Evolutionary conservation across 2,329 filamentous ascomycete genomes (phyloP), one percentile per base, ranked within the genome.

Genomic region (Xylaria sp.): DNA sequence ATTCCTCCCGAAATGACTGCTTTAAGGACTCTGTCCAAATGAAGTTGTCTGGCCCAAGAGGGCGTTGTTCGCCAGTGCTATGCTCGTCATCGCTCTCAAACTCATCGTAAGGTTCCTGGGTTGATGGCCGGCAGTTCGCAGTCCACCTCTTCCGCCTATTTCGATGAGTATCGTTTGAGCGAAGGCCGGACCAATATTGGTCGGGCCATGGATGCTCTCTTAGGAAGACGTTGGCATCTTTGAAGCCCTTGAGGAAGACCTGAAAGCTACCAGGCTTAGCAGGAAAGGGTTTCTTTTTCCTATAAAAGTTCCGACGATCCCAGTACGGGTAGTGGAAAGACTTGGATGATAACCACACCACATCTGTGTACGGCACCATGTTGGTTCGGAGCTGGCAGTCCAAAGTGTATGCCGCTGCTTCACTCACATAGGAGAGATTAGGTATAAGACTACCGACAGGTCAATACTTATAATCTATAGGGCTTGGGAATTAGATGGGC

Each of bases 301-400:
- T 89, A 78, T 96, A 94, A 78, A 92, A 96, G 75, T 91, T 94
- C 76, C 94, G 89, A 23, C 95, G 90, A 77, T 97, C 94, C 94
- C 94, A 99, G 80, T 96, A 98, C 68, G 97, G 96, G 78, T 99
- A 99, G 81, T 97, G 94, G 80, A 99, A 99, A 1, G 94, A 97
- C 80, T 97, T 98, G 20, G 96, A 98, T 6, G 95, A 97, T 31
- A 99, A 85, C 77, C 92, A 92, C 41, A 98, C 94, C 50, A 99
- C 93, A 76, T 97, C 96, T 51, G 96, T 99, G 76, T 98, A 98
- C 0, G 96, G 96, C 5, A 99, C 97, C 74, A 99, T 87, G 78
- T 97, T 90, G 23, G 96, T 98, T 75, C 91, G 91, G 59, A 99
- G 85, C 77, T 97, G 94, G 74, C 89, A 90, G 81, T 99, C 96